A percentile compares a stretch with the other conserved stretches of the same genome.
phyloP scores from a whole-genome alignment of 2,329 filamentous ascomycete species.

The Aurifilum marmelostoma region DNA sequence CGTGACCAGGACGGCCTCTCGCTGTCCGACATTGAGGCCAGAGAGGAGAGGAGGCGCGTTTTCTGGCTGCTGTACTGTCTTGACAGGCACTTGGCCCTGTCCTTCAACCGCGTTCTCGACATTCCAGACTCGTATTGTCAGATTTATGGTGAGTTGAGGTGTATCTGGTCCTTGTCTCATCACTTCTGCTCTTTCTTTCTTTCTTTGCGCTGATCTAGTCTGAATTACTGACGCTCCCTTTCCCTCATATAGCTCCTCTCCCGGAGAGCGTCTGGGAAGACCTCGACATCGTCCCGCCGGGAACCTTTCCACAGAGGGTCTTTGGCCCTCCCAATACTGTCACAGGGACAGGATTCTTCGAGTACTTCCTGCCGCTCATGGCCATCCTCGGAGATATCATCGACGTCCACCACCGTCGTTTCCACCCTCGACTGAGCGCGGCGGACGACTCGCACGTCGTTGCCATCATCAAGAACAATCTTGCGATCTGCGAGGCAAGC shows the following conservation, averaged over 20 bases:
- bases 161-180: neutral
- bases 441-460: slow-evolving; percentile 42
- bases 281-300: slow-evolving; percentile 39
- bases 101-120: slow-evolving; percentile 48
- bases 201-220: neutral
- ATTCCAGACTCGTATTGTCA: slow-evolving; percentile 52
- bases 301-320: slow-evolving; percentile 39
- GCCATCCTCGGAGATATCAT: slow-evolving; percentile 53
- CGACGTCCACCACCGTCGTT: slow-evolving; percentile 48
- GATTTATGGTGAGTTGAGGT: slow-evolving; percentile 43
- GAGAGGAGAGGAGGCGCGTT: slow-evolving; percentile 50
- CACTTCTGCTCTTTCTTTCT: neutral
- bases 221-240: slow-evolving; percentile 10
- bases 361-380: slow-evolving; percentile 55
- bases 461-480: slow-evolving; percentile 40
- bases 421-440: slow-evolving; percentile 47
- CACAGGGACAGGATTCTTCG: slow-evolving; percentile 50
- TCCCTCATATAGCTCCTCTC: slow-evolving; percentile 38
- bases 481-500: slow-evolving; percentile 45
- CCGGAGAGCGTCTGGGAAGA: slow-evolving; percentile 47
- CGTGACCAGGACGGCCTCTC: slow-evolving; percentile 36
- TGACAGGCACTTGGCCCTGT: slow-evolving; percentile 51
- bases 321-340: slow-evolving; percentile 45
- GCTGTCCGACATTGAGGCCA: slow-evolving; percentile 42
- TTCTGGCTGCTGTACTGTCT: slow-evolving; percentile 54